Evolutionary conservation across 2,329 filamentous ascomycete species (phyloP).

Genomic region (Scedosporium boydii): DNA sequence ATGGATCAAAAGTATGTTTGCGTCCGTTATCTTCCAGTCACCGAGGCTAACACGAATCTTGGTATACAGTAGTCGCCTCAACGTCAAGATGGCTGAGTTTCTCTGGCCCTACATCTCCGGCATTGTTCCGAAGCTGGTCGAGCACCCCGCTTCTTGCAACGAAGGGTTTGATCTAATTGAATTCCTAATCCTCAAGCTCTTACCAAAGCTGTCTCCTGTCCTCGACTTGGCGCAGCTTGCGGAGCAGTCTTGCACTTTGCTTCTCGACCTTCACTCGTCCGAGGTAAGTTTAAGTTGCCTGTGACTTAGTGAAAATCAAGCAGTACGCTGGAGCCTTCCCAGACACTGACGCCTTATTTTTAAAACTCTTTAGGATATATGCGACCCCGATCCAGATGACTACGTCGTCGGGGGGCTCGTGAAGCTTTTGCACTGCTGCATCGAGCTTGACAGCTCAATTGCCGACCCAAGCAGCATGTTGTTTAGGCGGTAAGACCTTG

Average conservation of each 20-base stretch:
- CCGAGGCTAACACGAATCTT: neutral
- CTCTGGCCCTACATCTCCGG: constrained; percentile 36
- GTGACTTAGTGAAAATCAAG: no score
- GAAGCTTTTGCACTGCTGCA: constrained; percentile 22
- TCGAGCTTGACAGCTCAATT: constrained; percentile 8
- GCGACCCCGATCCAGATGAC: constrained; percentile 15
- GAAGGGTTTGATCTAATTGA: constrained; percentile 35
- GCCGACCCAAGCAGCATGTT: neutral
- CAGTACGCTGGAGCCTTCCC: no score
- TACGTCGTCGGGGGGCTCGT: constrained; percentile 23
- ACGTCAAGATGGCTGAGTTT: constrained; percentile 12
- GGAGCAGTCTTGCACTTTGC: constrained; percentile 19
- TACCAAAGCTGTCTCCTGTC: neutral
- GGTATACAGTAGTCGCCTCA: neutral
- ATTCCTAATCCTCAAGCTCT: constrained; percentile 16
- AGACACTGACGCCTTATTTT: constrained; percentile 7
- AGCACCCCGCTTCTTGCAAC: constrained; percentile 25
- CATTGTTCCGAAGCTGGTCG: constrained; percentile 25
- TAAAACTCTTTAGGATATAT: neutral
- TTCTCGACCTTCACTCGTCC: constrained; percentile 29
- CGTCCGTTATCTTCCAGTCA: no score
- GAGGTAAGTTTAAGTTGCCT: constrained; percentile 24
- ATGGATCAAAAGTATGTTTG: neutral
- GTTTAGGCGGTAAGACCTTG: neutral
- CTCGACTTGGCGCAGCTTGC: constrained; percentile 14